Evolutionary conservation across 1,284 basidiomycete species (phyloP).

Genomic region (Laetiporus sulphureus): DNA sequence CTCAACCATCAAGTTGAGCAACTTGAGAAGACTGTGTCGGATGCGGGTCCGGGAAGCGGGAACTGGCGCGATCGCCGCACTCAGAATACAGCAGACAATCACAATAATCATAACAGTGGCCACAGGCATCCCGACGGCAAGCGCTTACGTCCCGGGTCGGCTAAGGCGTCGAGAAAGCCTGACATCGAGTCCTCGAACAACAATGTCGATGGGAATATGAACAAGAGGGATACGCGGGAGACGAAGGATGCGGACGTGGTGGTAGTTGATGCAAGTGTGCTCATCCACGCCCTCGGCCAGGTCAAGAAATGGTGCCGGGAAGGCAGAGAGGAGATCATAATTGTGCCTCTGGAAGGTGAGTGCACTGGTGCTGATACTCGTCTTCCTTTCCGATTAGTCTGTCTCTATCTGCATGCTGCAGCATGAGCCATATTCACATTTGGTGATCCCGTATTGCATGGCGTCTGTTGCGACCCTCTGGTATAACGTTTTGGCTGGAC

Average conservation of each 20-base stretch:
- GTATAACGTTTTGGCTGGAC: too few species aligned
- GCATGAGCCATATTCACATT: not conserved
- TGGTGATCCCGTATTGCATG: too few species aligned
- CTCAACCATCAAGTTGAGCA: constrained; percentile 79
- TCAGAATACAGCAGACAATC: constrained; percentile 12
- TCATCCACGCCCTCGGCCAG: constrained; percentile 77
- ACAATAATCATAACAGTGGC: not conserved
- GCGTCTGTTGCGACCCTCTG: not conserved
- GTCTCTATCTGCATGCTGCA: not conserved
- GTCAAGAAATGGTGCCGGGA: constrained; percentile 80
- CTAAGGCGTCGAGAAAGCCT: constrained; percentile 20
- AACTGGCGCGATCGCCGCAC: constrained; percentile 49
- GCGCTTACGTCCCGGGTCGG: constrained; percentile 5
- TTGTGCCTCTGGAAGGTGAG: constrained; percentile 85
- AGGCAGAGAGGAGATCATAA: constrained; percentile 59
- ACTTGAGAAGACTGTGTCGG: constrained; percentile 66
- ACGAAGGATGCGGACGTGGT: constrained; percentile 67
- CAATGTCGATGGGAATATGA: constrained; percentile 13
- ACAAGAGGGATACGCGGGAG: constrained; percentile 27
- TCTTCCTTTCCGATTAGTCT: too few species aligned
- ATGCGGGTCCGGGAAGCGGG: constrained; percentile 38
- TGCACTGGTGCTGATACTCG: too few species aligned
- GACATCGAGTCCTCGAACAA: constrained; percentile 12
- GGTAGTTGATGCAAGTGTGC: constrained; percentile 81
- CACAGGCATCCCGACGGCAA: constrained; percentile 24